Conservation (phyloP, 441 rosid genomes). For the Brassica balearica region DNA sequence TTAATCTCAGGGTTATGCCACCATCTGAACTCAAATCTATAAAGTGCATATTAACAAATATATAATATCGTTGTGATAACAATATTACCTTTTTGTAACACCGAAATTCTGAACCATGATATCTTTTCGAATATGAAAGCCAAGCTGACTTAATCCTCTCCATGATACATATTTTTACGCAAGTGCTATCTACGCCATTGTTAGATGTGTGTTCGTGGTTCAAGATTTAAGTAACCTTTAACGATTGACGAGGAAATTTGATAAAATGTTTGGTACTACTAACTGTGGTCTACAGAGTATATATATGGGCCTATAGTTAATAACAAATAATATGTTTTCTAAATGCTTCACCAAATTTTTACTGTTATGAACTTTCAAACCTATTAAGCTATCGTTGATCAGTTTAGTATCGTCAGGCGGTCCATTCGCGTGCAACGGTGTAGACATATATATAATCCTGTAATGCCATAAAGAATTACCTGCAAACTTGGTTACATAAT, state of each 20-base stretch:
- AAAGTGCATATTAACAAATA: neutral
- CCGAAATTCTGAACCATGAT: neutral
- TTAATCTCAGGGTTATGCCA: neutral
- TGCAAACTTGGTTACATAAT: too few species aligned
- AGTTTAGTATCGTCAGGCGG: neutral
- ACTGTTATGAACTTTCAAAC: neutral
- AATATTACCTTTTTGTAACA: slow-evolving; percentile 2
- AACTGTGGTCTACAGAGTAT: neutral
- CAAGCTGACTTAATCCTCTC: neutral
- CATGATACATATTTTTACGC: neutral
- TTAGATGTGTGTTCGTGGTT: slow-evolving; percentile 12
- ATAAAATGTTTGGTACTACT: neutral
- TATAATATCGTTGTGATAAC: neutral
- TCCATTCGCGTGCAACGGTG: neutral
- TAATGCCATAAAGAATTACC: neutral
- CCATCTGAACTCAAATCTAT: neutral
- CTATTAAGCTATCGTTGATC: neutral
- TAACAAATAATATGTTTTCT: neutral
- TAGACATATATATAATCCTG: neutral
- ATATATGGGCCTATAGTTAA: neutral
- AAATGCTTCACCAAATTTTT: neutral
- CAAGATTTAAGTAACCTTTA: slow-evolving; percentile 19
- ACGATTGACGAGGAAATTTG: neutral
- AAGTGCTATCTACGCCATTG: neutral
- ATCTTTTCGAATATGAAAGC: neutral